phyloP scores from a whole-genome alignment of 1,284 basidiomycete species.

The Malassezia vespertilionis region DNA sequence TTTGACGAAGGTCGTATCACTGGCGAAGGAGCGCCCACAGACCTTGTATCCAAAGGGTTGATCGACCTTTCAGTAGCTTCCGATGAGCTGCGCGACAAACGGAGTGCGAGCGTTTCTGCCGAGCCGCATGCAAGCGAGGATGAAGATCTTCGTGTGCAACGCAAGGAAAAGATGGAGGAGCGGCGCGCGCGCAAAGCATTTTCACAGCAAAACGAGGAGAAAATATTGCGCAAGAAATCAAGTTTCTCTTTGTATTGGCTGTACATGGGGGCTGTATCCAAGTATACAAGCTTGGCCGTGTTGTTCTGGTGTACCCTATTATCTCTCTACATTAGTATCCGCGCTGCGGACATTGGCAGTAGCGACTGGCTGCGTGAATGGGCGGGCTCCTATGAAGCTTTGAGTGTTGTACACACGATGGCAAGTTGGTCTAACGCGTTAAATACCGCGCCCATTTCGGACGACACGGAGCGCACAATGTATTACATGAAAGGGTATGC shows the following conservation, averaged over 20 bases:
- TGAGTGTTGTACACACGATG: not conserved
- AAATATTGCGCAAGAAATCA: slow-evolving; percentile 34
- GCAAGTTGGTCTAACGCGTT: not conserved
- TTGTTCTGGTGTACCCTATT: slow-evolving; percentile 31
- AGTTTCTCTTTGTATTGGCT: slow-evolving; percentile 33
- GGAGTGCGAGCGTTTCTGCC: too few relatives aligned
- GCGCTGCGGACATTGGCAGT: slow-evolving; percentile 30
- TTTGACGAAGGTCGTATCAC: slow-evolving; percentile 65
- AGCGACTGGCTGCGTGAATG: slow-evolving; percentile 43
- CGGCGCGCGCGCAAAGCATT: slow-evolving; percentile 12
- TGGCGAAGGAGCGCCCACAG: slow-evolving; percentile 57
- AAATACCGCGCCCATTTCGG: not conserved
- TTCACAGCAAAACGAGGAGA: slow-evolving; percentile 38
- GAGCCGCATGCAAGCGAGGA: slow-evolving; percentile 12
- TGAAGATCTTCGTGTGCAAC: slow-evolving; percentile 27
- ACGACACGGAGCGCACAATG: slow-evolving; percentile 23
- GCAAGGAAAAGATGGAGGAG: slow-evolving; percentile 24
- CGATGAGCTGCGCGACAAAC: too few relatives aligned
- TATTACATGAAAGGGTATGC: slow-evolving; percentile 40
- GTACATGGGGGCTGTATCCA: slow-evolving; percentile 32
- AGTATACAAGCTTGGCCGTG: slow-evolving; percentile 17
- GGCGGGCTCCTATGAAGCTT: slow-evolving; percentile 36
- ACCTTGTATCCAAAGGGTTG: slow-evolving; percentile 31
- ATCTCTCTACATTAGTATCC: slow-evolving; percentile 28
- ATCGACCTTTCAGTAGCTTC: slow-evolving; percentile 8